Base-by-base conservation (phyloP, 1,284 basidiomycete species). In the Xerocomus cyaneibrunnescens region DNA sequence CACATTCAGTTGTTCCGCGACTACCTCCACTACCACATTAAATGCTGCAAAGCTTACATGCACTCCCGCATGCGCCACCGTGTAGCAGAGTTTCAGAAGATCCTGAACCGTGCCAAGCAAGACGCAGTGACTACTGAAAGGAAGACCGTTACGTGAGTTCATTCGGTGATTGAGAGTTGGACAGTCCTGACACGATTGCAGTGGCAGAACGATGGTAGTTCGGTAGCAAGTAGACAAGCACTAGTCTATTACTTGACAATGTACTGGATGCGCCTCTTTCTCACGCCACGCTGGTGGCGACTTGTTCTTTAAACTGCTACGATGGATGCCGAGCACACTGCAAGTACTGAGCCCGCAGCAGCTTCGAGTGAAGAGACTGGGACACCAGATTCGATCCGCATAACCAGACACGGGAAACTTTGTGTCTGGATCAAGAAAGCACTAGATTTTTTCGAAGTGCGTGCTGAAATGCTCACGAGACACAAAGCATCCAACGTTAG, bases 1-100 rank as follows among this genome's bases (percentile, higher is more conserved):
- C 92, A 94, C 64, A 92, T 99, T 66, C 94, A 98, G 71, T 80
- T 98, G 35, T 99, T 99, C 87, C 82, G 97, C 47, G 94, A 98
- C 72, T 98, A 98, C 69, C 79, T 99, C 34, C 97, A 99, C 74
- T 99, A 99, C 73, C 97, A 99, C 73, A 97, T 99, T 83, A 99
- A 96, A 69, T 98, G 96, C 72, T 95, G 90, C 48, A 99, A 99
- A 73, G 97, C 96, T 1, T 99, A 99, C 76, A 96, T 99, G 92
- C 97, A 99, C 73, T 96, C 93, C 22, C 80, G 97, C 45, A 97
- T 99, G 95, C 82, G 97, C 55, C 82, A 89, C 68, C 85, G 97
- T 23, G 97, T 98, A 13, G 85, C 90, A 14, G 94, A 98, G 72
- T 99, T 99, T 78, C 87, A 98, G 74, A 99, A 99, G 76, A 86